phyloP scores from a whole-genome alignment of 768 basidiomycete species.

The Mycena olivaceomarginata region DNA sequence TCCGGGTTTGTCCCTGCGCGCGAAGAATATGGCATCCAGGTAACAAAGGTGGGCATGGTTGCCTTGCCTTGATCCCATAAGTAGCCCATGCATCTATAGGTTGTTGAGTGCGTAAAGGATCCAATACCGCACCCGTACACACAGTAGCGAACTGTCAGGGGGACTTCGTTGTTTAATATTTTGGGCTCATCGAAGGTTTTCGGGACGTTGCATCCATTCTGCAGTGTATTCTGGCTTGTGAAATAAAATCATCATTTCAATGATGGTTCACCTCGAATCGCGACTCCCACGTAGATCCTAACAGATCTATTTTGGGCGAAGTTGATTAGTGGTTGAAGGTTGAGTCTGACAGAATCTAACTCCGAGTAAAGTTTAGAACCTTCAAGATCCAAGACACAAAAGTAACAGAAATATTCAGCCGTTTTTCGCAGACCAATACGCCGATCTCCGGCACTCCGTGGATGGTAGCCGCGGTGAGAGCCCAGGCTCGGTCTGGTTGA shows the following conservation, averaged over 20 bases:
- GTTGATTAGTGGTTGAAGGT: too few relatives aligned
- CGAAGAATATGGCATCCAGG: slow-evolving; percentile 60
- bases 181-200: slow-evolving; percentile 2
- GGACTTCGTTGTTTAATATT: slow-evolving; percentile 16
- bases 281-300: too few relatives aligned
- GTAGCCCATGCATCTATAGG: slow-evolving; percentile 44
- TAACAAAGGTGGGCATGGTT: slow-evolving; percentile 56
- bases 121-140: slow-evolving; percentile 45
- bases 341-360: too few relatives aligned
- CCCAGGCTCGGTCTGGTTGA: too few relatives aligned
- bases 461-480: too few relatives aligned
- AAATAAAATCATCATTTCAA: not conserved
- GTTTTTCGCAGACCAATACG: too few relatives aligned
- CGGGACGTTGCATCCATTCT: not conserved
- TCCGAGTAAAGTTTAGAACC: too few relatives aligned
- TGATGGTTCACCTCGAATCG: too few relatives aligned
- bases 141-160: slow-evolving; percentile 28
- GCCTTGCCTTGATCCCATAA: not conserved
- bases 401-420: too few relatives aligned
- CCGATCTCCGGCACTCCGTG: too few relatives aligned
- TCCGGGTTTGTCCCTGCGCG: slow-evolving; percentile 20
- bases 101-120: slow-evolving; percentile 60
- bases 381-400: too few relatives aligned
- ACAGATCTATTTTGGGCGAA: too few relatives aligned
- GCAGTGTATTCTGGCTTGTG: not conserved